Percentiles rank a stretch among this genome's conserved stretches.
Evolutionary conservation across 2,329 filamentous ascomycete species (phyloP).

Genomic region (Grosmannia clavigera): DNA sequence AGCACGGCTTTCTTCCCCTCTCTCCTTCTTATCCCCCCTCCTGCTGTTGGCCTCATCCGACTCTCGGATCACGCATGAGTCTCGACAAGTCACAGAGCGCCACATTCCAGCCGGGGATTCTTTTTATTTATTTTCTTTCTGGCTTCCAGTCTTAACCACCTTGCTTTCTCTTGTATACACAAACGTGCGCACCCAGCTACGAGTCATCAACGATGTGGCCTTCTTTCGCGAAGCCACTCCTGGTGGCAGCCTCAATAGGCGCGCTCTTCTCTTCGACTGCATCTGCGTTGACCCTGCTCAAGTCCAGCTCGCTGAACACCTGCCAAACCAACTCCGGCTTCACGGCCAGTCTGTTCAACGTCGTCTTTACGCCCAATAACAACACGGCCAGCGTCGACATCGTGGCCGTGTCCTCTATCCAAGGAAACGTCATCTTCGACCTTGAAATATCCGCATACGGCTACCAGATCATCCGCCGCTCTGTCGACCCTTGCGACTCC

Average conservation of each 20-base stretch:
- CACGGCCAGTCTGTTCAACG: slow-evolving; percentile 68
- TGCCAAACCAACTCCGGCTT: slow-evolving; percentile 69
- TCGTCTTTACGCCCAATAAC: slow-evolving; percentile 56
- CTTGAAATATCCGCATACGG: slow-evolving; percentile 64
- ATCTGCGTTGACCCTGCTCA: slow-evolving; percentile 26
- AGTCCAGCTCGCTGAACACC: slow-evolving; percentile 52
- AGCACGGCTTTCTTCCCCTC: neutral
- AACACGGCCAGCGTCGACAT: slow-evolving; percentile 54
- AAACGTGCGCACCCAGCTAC: neutral
- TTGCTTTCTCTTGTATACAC: neutral
- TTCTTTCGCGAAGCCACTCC: slow-evolving; percentile 28
- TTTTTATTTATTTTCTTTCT: neutral
- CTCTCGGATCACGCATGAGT: neutral
- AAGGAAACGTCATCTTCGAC: slow-evolving; percentile 60
- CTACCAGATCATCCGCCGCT: slow-evolving; percentile 47
- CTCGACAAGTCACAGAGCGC: neutral
- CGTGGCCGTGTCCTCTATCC: slow-evolving; percentile 59
- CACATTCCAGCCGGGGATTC: neutral
- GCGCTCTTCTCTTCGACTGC: slow-evolving; percentile 13
- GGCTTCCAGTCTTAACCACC: neutral
- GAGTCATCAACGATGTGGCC: slow-evolving; percentile 13
- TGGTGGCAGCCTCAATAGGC: slow-evolving; percentile 30
- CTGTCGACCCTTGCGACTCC: slow-evolving; percentile 55
- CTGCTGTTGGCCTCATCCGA: neutral
- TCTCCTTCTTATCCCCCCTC: neutral